A percentile compares a stretch with the other conserved stretches of the same genome.
phyloP scores from a whole-genome alignment of 495 filamentous ascomycete genomes.

The Podospora sp. region DNA sequence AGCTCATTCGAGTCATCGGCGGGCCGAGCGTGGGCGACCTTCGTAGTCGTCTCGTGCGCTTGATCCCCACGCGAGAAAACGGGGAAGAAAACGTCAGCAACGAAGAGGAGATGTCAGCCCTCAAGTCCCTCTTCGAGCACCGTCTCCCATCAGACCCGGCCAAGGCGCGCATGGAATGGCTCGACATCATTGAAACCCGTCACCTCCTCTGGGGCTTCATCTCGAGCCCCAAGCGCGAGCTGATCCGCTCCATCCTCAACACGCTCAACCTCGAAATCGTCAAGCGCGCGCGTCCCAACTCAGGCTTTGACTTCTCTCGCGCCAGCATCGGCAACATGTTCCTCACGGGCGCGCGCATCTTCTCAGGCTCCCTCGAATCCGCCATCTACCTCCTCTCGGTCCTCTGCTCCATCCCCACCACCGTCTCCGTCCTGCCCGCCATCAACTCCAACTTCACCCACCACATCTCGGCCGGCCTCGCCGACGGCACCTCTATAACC shows the following conservation, averaged over 20 bases:
- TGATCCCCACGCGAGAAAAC: constrained; percentile 63
- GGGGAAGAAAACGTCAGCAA: constrained; percentile 49
- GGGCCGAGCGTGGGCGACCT: constrained; percentile 88
- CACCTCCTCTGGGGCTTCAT: constrained; percentile 75
- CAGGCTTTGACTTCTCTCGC: constrained; percentile 82
- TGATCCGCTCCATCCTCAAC: constrained; percentile 89
- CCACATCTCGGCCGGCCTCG: constrained; percentile 84
- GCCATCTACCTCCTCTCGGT: constrained; percentile 80
- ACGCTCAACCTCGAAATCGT: constrained; percentile 87
- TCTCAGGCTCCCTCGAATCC: constrained; percentile 78
- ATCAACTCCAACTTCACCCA: constrained; percentile 93
- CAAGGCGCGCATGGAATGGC: constrained; percentile 70
- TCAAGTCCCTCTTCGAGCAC: constrained; percentile 83
- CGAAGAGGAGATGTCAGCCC: constrained; percentile 66
- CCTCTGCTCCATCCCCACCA: constrained; percentile 75
- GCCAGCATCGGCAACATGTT: constrained; percentile 95
- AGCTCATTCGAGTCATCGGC: constrained; percentile 89
- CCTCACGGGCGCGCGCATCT: constrained; percentile 79
- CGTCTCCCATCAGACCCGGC: constrained; percentile 64
- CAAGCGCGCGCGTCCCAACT: constrained; percentile 75
- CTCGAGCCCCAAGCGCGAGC: constrained; percentile 81
- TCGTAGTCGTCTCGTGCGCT: constrained; percentile 85
- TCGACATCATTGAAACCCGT: constrained; percentile 82
- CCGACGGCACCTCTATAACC: constrained; percentile 75
- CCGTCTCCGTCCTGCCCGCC: constrained; percentile 79